Evolutionary conservation across 495 filamentous ascomycete species (phyloP).

Genomic region (Hyaloscypha variabilis): DNA sequence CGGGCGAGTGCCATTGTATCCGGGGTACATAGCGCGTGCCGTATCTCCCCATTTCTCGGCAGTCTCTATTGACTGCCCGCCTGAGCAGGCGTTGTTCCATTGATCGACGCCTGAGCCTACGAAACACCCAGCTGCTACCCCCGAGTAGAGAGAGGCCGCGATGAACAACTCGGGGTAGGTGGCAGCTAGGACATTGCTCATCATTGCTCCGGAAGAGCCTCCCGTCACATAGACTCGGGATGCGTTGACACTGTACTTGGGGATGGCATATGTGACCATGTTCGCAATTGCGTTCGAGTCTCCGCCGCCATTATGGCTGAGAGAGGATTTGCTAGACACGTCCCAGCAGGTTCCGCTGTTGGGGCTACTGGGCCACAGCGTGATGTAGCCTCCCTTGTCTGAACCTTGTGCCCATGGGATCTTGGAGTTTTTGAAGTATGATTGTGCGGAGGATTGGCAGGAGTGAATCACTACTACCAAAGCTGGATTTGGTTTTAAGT

Average conservation of each 20-base stretch:
- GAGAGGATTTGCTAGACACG: constrained; percentile 51
- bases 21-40: constrained; percentile 49
- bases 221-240: constrained; percentile 55
- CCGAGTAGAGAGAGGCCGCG: constrained; percentile 57
- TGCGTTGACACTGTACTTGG: constrained; percentile 50
- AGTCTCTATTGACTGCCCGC: constrained; percentile 40
- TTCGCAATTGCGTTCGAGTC: constrained; percentile 61
- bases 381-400: constrained; percentile 56
- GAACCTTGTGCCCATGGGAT: constrained; percentile 49
- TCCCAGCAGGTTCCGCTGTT: constrained; percentile 61
- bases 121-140: constrained; percentile 65
- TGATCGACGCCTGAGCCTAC: constrained; percentile 42
- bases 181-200: constrained; percentile 58
- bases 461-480: constrained; percentile 58
- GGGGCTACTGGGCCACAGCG: constrained; percentile 55
- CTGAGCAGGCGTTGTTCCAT: constrained; percentile 49
- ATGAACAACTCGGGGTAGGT: constrained; percentile 60
- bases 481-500: constrained; percentile 50
- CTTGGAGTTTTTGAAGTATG: constrained; percentile 45
- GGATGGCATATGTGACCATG: constrained; percentile 59
- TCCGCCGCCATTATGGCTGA: constrained; percentile 57
- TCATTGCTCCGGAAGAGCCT: constrained; percentile 52
- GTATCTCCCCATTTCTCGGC: constrained; percentile 45
- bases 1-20: constrained; percentile 51
- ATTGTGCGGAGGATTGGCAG: constrained; percentile 53